Conservation (phyloP, 2,329 filamentous ascomycete genomes). For the Aspergillus sp. region DNA sequence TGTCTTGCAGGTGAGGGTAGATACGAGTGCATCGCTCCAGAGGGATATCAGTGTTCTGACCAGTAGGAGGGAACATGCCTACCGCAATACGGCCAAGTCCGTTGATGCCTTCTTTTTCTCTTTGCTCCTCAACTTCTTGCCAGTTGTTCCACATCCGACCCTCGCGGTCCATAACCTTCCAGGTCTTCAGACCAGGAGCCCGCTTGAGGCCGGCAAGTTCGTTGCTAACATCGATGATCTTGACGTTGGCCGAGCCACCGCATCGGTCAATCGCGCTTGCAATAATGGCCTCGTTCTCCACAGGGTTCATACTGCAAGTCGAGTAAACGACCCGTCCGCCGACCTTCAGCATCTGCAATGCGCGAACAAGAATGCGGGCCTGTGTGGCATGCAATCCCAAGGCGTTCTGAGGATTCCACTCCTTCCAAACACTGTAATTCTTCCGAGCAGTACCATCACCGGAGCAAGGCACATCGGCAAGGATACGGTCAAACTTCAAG, state of each 20-base stretch:
- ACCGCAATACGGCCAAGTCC: constrained; percentile 64
- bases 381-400: constrained; percentile 83
- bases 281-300: constrained; percentile 93
- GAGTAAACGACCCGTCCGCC: constrained; percentile 95
- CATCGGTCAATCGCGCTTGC: constrained; percentile 83
- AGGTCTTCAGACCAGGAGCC: constrained; percentile 66
- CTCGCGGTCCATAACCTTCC: constrained; percentile 87
- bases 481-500: constrained; percentile 92
- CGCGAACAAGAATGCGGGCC: constrained; percentile 79
- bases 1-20: constrained; percentile 93
- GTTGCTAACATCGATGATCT: constrained; percentile 75
- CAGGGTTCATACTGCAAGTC: constrained; percentile 96
- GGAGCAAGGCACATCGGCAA: constrained; percentile 94
- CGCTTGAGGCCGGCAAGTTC: constrained; percentile 71
- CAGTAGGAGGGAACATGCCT: constrained; percentile 73
- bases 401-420: constrained; percentile 84
- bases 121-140: constrained; percentile 69
- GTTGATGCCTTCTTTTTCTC: constrained; percentile 54
- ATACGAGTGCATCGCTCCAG: constrained; percentile 88
- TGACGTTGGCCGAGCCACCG: constrained; percentile 72
- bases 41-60: constrained; percentile 56
- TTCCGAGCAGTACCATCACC: constrained; percentile 92
- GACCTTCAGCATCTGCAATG: constrained; percentile 91
- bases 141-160: constrained; percentile 73
- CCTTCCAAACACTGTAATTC: constrained; percentile 89